Evolutionary conservation across 768 basidiomycete species (phyloP).

Genomic region (Hydnomerulius pinastri): DNA sequence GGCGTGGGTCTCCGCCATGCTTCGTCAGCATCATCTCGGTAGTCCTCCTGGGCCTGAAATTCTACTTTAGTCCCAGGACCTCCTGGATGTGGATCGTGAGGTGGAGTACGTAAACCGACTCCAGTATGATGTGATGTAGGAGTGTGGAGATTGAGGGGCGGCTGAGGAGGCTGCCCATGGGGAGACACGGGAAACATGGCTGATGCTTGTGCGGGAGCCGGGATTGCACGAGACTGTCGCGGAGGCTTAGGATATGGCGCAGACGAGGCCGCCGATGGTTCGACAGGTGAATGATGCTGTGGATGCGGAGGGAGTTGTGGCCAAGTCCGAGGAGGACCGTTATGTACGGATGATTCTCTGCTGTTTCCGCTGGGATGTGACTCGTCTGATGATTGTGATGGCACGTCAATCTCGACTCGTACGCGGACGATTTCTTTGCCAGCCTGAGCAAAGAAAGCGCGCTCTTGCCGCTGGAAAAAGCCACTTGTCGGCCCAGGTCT

Average conservation of each 20-base stretch:
- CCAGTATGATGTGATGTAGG: slow-evolving; percentile 25
- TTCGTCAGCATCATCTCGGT: slow-evolving; percentile 62
- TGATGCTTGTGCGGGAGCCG: slow-evolving; percentile 27
- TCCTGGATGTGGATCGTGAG: slow-evolving; percentile 44
- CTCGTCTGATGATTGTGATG: slow-evolving; percentile 21
- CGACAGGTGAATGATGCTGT: slow-evolving; percentile 29
- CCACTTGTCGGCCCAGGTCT: slow-evolving; percentile 67
- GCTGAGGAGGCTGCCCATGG: slow-evolving; percentile 34
- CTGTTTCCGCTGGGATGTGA: slow-evolving; percentile 28
- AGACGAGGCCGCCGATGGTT: slow-evolving; percentile 24
- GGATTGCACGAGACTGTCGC: slow-evolving; percentile 29
- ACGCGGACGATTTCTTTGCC: slow-evolving; percentile 79
- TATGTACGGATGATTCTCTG: slow-evolving; percentile 23
- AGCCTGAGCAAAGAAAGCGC: slow-evolving; percentile 78
- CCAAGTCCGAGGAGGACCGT: slow-evolving; percentile 28
- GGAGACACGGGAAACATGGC: slow-evolving; percentile 31
- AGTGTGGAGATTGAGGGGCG: slow-evolving; percentile 35
- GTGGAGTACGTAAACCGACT: slow-evolving; percentile 45
- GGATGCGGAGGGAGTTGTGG: slow-evolving; percentile 33
- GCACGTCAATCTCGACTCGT: slow-evolving; percentile 66
- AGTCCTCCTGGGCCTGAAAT: slow-evolving; percentile 45
- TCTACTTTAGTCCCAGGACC: slow-evolving; percentile 29
- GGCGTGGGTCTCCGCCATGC: slow-evolving; percentile 74
- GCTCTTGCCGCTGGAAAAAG: slow-evolving; percentile 75
- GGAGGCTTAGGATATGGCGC: slow-evolving; percentile 38